A percentile compares a stretch with the other conserved stretches of the same genome.
Evolutionary conservation across 2,329 filamentous ascomycete species (phyloP).

Genomic region (Fusarium xyrophilum): DNA sequence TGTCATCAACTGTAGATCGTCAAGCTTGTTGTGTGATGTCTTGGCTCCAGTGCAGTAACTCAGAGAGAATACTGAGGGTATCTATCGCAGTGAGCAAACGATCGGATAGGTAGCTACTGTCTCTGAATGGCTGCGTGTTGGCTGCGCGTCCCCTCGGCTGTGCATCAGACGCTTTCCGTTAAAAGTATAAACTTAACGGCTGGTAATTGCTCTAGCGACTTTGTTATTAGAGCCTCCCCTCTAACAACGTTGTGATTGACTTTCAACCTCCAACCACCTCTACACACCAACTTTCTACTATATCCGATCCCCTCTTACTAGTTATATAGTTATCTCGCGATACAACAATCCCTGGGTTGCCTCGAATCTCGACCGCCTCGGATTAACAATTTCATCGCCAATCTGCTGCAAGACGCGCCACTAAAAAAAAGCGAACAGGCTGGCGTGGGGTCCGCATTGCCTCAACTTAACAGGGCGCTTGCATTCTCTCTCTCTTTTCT

Average conservation of each 20-base stretch:
- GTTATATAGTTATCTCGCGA: neutral
- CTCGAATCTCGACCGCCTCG: constrained; percentile 16
- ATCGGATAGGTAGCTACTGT: neutral
- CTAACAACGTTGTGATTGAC: neutral
- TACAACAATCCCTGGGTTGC: constrained; percentile 13
- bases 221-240: constrained; percentile 3
- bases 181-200: neutral
- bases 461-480: constrained; percentile 17
- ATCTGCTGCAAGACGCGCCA: constrained; percentile 23
- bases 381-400: constrained; percentile 6
- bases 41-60: neutral
- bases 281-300: neutral
- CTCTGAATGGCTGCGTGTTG: neutral
- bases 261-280: neutral
- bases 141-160: constrained; percentile 6
- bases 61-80: neutral
- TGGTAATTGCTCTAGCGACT: constrained; percentile 8
- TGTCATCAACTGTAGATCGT: neutral
- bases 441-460: constrained; percentile 32
- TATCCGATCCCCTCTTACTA: neutral
- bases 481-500: constrained; percentile 1
- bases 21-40: neutral
- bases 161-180: neutral
- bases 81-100: neutral
- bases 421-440: constrained; percentile 29